Base-by-base conservation (phyloP, 2,329 filamentous ascomycete species). In the Trichoderma sp. region DNA sequence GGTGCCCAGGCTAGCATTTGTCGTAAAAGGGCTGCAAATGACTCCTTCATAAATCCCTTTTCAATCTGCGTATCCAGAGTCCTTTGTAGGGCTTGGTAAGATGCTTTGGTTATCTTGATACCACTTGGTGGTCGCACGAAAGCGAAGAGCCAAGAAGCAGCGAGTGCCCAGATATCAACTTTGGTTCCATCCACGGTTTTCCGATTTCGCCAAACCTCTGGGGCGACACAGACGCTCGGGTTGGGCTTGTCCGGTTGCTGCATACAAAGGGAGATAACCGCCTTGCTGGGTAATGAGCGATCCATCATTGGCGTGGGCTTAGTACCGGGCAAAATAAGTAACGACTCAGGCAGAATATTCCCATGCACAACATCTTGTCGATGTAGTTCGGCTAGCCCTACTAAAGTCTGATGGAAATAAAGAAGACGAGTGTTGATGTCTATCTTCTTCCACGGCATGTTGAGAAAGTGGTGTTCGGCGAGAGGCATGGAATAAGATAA, bases 141-240 rank as follows among this genome's bases (percentile, higher is more conserved):
- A 23, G 65, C 65, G 17, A 32, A 47, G 15, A 68, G 65, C 65
- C 65, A 68, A 8, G 65, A 68, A 13, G 65, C 65, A 47, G 23
- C 65, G 11, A 68, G 65, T 12, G 50, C 53, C 65, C 65, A 68
- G 23, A 68, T 20, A 15, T 68, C 65, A 59, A 32, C 30, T 57
- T 67, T 57, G 0, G 17, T n/a, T 9, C 15, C 23, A 55, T 57
- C 64, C 30, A 39, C 32, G 20, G 32, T 3, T 5, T 15, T 17
- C 13, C 6, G n/a, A 15, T 15, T 32, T n/a, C 17, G 6, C 65
- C 65, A 68, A 3, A 57, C 26, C 15, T 68, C 65, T n/a, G 65
- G 65, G 0, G 65, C 65, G 6, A 68, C 30, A 23, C 34, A 68
- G 12, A 68, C 17, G 34, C 65, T 17, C 6, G 53, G 23, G 2